Percentiles rank a stretch among this genome's conserved stretches.
These are phyloP conservation scores for Ananas comosus DNA, from an alignment of 176 grass and related monocot genomes.

Conservation along the genomic window DNA sequence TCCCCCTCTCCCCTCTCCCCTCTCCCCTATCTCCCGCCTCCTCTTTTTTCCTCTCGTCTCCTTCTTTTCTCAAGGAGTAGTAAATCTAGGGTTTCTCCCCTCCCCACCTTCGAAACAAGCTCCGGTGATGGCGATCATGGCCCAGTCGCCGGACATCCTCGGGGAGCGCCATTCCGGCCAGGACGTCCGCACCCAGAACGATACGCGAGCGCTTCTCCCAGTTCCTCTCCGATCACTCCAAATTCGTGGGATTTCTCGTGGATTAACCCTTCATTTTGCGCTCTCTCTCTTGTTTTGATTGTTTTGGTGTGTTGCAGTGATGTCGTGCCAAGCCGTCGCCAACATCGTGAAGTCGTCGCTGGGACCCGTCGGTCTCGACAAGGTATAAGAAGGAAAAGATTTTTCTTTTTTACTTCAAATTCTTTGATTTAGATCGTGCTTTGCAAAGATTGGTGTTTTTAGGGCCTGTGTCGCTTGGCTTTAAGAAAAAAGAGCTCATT, in stretches of 20 bases:
- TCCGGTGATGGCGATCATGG: slow-evolving; percentile 45
- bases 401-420: too few species aligned
- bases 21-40: too few species aligned
- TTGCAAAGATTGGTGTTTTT: too few species aligned
- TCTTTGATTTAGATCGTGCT: too few species aligned
- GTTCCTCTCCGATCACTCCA: not conserved
- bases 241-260: slow-evolving; percentile 4
- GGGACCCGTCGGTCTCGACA: slow-evolving; percentile 80
- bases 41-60: too few species aligned
- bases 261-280: too few species aligned
- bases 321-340: slow-evolving; percentile 70
- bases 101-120: not conserved
- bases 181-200: slow-evolving; percentile 88
- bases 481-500: too few species aligned
- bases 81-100: slow-evolving; percentile 10
- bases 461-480: too few species aligned
- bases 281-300: slow-evolving; percentile 7
- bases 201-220: slow-evolving; percentile 14
- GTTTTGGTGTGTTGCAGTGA: slow-evolving; percentile 33
- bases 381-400: slow-evolving; percentile 25
- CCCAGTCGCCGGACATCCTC: slow-evolving; percentile 60
- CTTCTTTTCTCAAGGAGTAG: too few species aligned
- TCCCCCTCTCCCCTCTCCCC: too few species aligned
- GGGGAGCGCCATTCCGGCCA: slow-evolving; percentile 91
- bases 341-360: slow-evolving; percentile 92